A percentile compares a stretch with the other conserved stretches of the same genome.
These are phyloP conservation scores for Coprinopsis cinerea DNA, from an alignment of 768 basidiomycete genomes.

Conservation along the genomic window DNA sequence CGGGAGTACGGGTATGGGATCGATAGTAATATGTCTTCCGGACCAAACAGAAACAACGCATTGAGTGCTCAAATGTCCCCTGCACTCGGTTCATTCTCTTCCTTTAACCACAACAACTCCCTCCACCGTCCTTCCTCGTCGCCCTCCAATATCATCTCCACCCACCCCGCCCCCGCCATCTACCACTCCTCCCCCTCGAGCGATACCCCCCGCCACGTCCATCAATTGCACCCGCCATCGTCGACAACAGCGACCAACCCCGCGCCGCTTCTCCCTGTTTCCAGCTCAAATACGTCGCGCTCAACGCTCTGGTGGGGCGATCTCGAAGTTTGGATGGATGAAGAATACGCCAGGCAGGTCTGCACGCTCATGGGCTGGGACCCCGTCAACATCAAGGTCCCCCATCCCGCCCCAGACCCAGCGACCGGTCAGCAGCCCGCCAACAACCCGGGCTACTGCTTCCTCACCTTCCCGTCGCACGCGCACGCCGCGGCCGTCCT, in stretches of 20 bases:
- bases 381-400: slow-evolving; percentile 65
- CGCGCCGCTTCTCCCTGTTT: slow-evolving; percentile 16
- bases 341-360: slow-evolving; percentile 88
- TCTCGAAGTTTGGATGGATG: slow-evolving; percentile 96
- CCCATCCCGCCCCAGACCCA: slow-evolving; percentile 53
- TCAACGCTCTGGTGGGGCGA: slow-evolving; percentile 82
- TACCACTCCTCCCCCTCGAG: slow-evolving; percentile 18
- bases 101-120: slow-evolving; percentile 45
- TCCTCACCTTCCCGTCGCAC: slow-evolving; percentile 77
- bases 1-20: slow-evolving; percentile 21
- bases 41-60: slow-evolving; percentile 43
- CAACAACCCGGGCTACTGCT: slow-evolving; percentile 86
- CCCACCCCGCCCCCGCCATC: slow-evolving; percentile 17
- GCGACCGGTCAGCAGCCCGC: slow-evolving; percentile 50
- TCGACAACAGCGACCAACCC: slow-evolving; percentile 17
- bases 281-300: slow-evolving; percentile 30
- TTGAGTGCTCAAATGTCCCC: slow-evolving; percentile 21
- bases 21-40: slow-evolving; percentile 10
- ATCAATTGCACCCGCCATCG: slow-evolving; percentile 3
- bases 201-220: slow-evolving; percentile 27
- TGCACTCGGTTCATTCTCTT: slow-evolving; percentile 31
- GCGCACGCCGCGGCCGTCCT: slow-evolving; percentile 66
- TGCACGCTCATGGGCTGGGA: slow-evolving; percentile 87
- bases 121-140: slow-evolving; percentile 31
- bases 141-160: slow-evolving; percentile 17